Percentiles rank a stretch among this genome's conserved stretches.
Evolutionary conservation across 768 basidiomycete species (phyloP).

Genomic region (Hemileccinum impolitum): DNA sequence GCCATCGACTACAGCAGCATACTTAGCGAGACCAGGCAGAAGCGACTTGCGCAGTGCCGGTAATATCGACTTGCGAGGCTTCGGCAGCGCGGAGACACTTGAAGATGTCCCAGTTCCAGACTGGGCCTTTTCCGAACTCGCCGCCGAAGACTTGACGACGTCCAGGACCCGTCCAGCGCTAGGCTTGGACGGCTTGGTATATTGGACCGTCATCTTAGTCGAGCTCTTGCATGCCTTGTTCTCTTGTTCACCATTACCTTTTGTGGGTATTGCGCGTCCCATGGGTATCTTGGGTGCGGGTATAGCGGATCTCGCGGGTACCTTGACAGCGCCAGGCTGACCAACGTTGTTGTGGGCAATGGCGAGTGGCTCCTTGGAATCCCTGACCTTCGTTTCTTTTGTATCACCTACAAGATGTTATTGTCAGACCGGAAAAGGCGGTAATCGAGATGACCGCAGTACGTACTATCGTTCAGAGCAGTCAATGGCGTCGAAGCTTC

Average conservation of each 20-base stretch:
- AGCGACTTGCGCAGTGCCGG: constrained; percentile 4
- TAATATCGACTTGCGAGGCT: constrained; percentile 13
- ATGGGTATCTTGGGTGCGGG: not conserved
- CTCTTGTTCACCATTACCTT: constrained; percentile 8
- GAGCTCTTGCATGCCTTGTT: constrained; percentile 7
- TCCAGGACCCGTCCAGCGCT: not conserved
- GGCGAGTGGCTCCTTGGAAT: constrained; percentile 1
- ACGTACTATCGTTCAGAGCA: constrained; percentile 5
- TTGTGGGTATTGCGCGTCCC: constrained; percentile 2
- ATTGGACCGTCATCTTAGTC: constrained; percentile 1
- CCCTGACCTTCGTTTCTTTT: not conserved
- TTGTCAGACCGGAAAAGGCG: not conserved
- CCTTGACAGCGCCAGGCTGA: constrained; percentile 9
- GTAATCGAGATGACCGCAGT: too few relatives aligned
- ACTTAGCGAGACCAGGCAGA: not conserved
- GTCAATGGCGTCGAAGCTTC: not conserved
- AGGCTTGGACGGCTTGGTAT: constrained; percentile 1
- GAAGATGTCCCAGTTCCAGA: constrained; percentile 3
- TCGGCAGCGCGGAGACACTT: not conserved
- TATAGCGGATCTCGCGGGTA: constrained; percentile 5
- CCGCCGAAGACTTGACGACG: not conserved
- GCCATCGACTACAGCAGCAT: not conserved
- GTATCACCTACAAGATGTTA: not conserved
- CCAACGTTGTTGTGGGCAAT: not conserved
- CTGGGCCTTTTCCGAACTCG: constrained; percentile 6